These are phyloP conservation scores for Glycyrrhiza uralensis DNA, from an alignment of 306 rosid genomes.

Conservation along the genomic window DNA sequence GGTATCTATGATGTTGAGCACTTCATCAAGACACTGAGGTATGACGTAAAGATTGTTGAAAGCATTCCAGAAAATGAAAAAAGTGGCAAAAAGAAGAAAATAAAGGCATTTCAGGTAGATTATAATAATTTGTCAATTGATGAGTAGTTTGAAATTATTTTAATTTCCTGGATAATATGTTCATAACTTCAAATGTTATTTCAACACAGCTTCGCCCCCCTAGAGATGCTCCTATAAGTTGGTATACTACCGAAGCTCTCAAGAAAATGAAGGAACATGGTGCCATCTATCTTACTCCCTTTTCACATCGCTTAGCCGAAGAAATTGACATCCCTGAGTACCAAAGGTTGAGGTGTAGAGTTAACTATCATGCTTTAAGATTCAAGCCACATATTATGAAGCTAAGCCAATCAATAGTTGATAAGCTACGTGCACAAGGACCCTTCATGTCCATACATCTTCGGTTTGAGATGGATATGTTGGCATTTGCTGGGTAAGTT, in stretches of 20 bases:
- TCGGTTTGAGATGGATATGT: slow-evolving; percentile 99
- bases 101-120: slow-evolving; percentile 83
- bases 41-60: slow-evolving; percentile 81
- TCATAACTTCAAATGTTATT: slow-evolving; percentile 12
- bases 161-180: slow-evolving; percentile 12
- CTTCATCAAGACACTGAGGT: slow-evolving; percentile 70
- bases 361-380: slow-evolving; percentile 90
- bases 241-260: slow-evolving; percentile 83
- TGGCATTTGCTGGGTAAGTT: slow-evolving; percentile 97
- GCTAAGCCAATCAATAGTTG: slow-evolving; percentile 87
- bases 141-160: slow-evolving; percentile 19
- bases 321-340: slow-evolving; percentile 88
- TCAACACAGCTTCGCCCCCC: slow-evolving; percentile 79
- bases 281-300: slow-evolving; percentile 92
- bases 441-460: slow-evolving; percentile 96
- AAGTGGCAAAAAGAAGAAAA: slow-evolving; percentile 82
- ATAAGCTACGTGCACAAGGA: slow-evolving; percentile 88
- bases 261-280: slow-evolving; percentile 89
- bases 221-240: slow-evolving; percentile 83
- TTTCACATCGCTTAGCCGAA: slow-evolving; percentile 98
- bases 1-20: slow-evolving; percentile 97
- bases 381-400: slow-evolving; percentile 89
- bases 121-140: slow-evolving; percentile 1
- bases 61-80: slow-evolving; percentile 74
- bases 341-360: slow-evolving; percentile 96